These are phyloP conservation scores for Acanthamoeba rhysodes DNA, from an alignment of 208 protist species.

Conservation along the genomic window DNA sequence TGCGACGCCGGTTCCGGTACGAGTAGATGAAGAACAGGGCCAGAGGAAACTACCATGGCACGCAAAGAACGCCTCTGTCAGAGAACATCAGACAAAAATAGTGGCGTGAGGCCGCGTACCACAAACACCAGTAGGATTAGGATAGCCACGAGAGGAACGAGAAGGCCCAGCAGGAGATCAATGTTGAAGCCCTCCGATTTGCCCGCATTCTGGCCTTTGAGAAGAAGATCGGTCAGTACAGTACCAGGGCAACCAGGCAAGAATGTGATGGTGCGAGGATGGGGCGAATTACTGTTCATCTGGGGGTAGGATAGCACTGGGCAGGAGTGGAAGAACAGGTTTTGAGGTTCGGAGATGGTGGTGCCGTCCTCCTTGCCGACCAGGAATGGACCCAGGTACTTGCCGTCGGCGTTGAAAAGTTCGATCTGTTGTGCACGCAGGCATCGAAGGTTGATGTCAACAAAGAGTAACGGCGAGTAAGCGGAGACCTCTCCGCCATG, in stretches of 20 bases:
- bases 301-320: background rate
- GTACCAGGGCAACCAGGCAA: too few species aligned
- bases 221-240: background rate
- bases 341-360: slow-evolving; percentile 36
- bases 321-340: slow-evolving; percentile 28
- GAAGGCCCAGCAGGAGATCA: background rate
- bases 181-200: background rate
- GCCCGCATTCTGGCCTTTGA: background rate
- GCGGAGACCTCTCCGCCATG: too few species aligned
- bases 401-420: background rate
- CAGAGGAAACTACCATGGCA: background rate
- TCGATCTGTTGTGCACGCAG: background rate
- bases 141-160: background rate
- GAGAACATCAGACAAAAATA: background rate
- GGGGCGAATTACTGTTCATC: background rate
- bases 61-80: background rate
- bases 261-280: too few species aligned
- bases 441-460: background rate
- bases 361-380: background rate
- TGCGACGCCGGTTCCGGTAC: background rate
- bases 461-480: background rate
- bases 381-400: slow-evolving; percentile 9
- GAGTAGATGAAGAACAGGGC: background rate
- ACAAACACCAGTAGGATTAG: background rate
- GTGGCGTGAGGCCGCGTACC: background rate